Evolutionary conservation across 2,329 filamentous ascomycete genomes (phyloP), one percentile per base, ranked within the genome.

Genomic region (Phyllosticta citriasiana): DNA sequence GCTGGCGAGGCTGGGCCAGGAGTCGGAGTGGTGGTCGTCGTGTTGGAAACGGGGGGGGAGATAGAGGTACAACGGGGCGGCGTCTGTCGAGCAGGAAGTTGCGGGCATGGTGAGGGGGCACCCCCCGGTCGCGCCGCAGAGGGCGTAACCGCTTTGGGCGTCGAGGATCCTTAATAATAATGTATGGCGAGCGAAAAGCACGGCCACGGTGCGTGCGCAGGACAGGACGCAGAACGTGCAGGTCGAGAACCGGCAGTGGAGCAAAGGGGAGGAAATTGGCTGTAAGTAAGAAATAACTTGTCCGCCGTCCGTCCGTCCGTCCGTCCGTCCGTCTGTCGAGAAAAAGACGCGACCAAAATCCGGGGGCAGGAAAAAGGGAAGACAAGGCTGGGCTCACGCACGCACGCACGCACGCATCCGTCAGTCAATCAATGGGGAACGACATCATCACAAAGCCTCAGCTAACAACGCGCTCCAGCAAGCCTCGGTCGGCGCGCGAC

Each of bases 1-100:
- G 53, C 72, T 70, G 63, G 71, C 71, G 55, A 73, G 70, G 57
- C 64, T 64, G n/a, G 65, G 62, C 47, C 61, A 60, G 59, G 63
- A 65, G 64, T 67, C 64, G 65, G 66, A 64, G 63, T 67, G 67
- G 66, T 67, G 67, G 66, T 67, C 64, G 65, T 64, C 52, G 63
- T 65, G 65, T 59, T 51, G 56, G 65, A 64, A 63, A 61, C 65
- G 64, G 27, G 54, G 63, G 64, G 64, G 22, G 19, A 22, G 19
- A 61, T 61, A 56, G 52, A 54, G 40, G 53, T 55, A 53, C 47
- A 55, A 51, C 25, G 57, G 57, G 33, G 54, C 58, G 58, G 54
- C 58, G 58, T 54, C 53, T 47, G 54, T 19, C 22, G n/a, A 25
- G 59, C 59, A 61, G 54, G 59, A 57, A 53, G 59, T 57, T 61